phyloP scores from a whole-genome alignment of 306 rosid genomes.

The Canavalia gladiata region DNA sequence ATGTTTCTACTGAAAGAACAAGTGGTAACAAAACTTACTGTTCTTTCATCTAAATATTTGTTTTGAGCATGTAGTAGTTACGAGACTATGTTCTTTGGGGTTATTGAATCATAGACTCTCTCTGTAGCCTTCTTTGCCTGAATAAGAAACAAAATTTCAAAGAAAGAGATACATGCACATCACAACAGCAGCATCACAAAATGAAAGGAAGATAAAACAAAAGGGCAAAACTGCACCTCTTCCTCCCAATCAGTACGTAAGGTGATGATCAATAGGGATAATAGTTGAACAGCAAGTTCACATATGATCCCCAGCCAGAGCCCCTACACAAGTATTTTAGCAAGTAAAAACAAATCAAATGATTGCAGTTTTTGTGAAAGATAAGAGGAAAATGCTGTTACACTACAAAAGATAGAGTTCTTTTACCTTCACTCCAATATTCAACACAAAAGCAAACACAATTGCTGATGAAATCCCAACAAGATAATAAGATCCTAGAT shows the following conservation, averaged over 20 bases:
- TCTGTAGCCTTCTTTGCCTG: constrained; percentile 62
- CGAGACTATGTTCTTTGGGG: constrained; percentile 39
- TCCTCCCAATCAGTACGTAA: constrained; percentile 71
- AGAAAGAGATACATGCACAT: not conserved
- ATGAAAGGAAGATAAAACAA: not conserved
- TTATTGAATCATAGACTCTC: constrained; percentile 54
- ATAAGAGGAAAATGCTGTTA: not conserved
- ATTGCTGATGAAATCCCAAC: constrained; percentile 73
- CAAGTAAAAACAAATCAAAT: not conserved
- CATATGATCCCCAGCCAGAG: constrained; percentile 81
- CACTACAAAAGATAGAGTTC: not conserved
- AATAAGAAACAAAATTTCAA: not conserved
- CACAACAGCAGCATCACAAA: not conserved
- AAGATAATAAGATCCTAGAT: constrained; percentile 71
- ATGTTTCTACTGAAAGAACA: too few species aligned
- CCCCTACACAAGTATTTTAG: constrained; percentile 53
- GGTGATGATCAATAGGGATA: constrained; percentile 53
- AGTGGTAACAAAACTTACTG: too few species aligned
- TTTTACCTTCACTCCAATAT: constrained; percentile 72
- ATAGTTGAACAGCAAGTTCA: constrained; percentile 65
- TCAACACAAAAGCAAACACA: constrained; percentile 65
- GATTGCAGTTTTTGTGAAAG: not conserved
- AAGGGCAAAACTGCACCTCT: constrained; percentile 52
- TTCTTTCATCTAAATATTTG: not conserved
- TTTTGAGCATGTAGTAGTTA: not conserved